These are phyloP conservation scores for Myrica gale DNA, from an alignment of 306 rosid species.

Conservation along the genomic window DNA sequence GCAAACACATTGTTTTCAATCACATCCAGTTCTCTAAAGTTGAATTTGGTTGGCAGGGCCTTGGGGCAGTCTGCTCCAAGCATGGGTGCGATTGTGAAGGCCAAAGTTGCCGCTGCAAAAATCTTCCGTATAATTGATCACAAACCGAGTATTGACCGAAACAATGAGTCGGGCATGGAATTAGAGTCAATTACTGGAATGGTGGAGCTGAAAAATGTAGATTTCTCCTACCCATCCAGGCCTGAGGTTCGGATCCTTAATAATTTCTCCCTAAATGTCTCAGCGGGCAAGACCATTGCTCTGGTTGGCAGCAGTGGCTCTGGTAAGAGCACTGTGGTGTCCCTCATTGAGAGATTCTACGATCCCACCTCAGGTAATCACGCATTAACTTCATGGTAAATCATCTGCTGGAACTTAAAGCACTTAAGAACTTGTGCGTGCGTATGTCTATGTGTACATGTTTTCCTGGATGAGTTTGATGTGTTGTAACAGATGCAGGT, in stretches of 20 bases:
- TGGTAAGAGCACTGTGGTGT: constrained; percentile 95
- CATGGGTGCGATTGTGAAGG: constrained; percentile 90
- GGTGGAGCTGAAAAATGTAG: constrained; percentile 76
- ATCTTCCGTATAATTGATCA: constrained; percentile 84
- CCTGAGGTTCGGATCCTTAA: constrained; percentile 75
- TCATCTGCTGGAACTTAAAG: background rate
- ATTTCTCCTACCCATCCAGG: constrained; percentile 90
- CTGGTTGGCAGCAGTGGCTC: constrained; percentile 98
- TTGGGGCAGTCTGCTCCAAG: constrained; percentile 97
- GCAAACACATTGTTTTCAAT: constrained; percentile 1
- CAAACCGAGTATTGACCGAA: constrained; percentile 75
- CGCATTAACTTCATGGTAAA: background rate
- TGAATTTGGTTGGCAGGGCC: constrained; percentile 50
- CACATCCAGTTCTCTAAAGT: constrained; percentile 8
- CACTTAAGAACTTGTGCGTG: background rate
- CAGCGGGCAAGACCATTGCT: constrained; percentile 96
- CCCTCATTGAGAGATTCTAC: constrained; percentile 93
- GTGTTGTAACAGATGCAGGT: background rate
- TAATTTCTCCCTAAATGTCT: constrained; percentile 68
- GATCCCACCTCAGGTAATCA: constrained; percentile 78
- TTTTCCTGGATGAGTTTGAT: background rate
- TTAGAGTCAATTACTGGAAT: constrained; percentile 73
- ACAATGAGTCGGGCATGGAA: constrained; percentile 69
- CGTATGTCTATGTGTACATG: background rate
- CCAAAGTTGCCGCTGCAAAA: constrained; percentile 90